Evolutionary conservation across 176 grass and related monocot genomes (phyloP).

Genomic region (Phoenix dactylifera): DNA sequence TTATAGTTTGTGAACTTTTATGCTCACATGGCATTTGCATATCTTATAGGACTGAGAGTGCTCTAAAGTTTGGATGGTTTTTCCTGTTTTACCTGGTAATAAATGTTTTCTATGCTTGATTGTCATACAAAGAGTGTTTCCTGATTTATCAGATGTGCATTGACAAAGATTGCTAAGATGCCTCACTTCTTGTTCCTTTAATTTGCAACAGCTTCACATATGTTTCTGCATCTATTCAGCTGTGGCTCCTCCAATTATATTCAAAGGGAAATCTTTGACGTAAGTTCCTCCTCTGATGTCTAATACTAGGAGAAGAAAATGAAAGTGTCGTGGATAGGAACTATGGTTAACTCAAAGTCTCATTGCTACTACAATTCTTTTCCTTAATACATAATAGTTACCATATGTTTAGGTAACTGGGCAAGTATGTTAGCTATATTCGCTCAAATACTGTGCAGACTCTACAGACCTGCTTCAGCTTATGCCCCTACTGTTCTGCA

Average conservation of each 20-base stretch:
- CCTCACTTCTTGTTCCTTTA: neutral
- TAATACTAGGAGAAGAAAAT: neutral
- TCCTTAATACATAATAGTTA: no score
- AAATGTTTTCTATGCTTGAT: constrained; percentile 7
- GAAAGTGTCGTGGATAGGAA: neutral
- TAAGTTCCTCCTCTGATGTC: constrained; percentile 37
- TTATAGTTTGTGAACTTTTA: neutral
- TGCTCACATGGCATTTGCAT: constrained; percentile 6
- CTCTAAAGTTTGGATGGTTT: constrained; percentile 90
- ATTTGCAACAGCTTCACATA: constrained; percentile 67
- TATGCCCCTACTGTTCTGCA: no score
- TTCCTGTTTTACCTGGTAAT: constrained; percentile 84
- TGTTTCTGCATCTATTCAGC: constrained; percentile 72
- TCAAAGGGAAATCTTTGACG: constrained; percentile 97
- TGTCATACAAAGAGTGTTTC: neutral
- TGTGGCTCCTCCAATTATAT: constrained; percentile 88
- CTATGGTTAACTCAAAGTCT: no score
- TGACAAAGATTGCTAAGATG: neutral
- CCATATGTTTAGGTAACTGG: no score
- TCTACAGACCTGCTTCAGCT: no score
- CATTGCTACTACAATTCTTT: no score
- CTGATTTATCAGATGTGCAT: neutral
- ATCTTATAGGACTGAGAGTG: constrained; percentile 87
- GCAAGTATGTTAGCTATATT: no score
- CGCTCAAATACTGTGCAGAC: no score